These are phyloP conservation scores for Xylaria sp. DNA, from an alignment of 2,329 filamentous ascomycete genomes.

Conservation along the genomic window DNA sequence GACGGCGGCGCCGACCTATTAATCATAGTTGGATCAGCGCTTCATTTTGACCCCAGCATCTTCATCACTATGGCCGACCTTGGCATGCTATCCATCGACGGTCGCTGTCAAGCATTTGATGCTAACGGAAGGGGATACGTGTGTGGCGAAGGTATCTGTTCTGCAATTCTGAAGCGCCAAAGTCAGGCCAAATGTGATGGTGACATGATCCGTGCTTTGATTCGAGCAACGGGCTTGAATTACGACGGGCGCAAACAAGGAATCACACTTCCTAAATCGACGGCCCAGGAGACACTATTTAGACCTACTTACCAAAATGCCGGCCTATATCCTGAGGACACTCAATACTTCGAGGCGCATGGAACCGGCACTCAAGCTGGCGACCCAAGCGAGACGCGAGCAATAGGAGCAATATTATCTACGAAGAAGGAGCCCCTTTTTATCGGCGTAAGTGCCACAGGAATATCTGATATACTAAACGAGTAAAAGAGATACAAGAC, in stretches of 20 bases:
- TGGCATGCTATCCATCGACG: conserved; percentile 5
- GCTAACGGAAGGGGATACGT: conserved; percentile 9
- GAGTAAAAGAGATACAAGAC: too few species aligned
- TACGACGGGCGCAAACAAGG: not conserved
- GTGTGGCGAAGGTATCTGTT: conserved; percentile 6
- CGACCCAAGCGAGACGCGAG: conserved; percentile 49
- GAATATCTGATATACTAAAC: too few species aligned
- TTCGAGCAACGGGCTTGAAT: conserved; percentile 2
- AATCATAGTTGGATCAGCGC: too few species aligned
- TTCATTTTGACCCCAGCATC: not conserved
- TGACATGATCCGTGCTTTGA: conserved; percentile 8
- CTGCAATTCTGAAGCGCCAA: conserved; percentile 4
- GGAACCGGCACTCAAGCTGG: conserved; percentile 51
- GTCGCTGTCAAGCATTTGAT: conserved; percentile 8
- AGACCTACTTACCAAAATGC: not conserved
- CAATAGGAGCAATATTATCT: conserved; percentile 38
- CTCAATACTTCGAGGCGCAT: conserved; percentile 12
- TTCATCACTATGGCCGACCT: not conserved
- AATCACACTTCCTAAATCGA: not conserved
- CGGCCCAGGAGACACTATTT: conserved; percentile 1
- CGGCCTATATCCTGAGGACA: not conserved
- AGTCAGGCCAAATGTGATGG: conserved; percentile 9
- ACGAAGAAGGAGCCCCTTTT: conserved; percentile 31
- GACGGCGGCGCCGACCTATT: conserved; percentile 7
- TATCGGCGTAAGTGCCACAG: too few species aligned